Conservation (phyloP, 257 asterid genomes). For the Ligustrum vulgare region DNA sequence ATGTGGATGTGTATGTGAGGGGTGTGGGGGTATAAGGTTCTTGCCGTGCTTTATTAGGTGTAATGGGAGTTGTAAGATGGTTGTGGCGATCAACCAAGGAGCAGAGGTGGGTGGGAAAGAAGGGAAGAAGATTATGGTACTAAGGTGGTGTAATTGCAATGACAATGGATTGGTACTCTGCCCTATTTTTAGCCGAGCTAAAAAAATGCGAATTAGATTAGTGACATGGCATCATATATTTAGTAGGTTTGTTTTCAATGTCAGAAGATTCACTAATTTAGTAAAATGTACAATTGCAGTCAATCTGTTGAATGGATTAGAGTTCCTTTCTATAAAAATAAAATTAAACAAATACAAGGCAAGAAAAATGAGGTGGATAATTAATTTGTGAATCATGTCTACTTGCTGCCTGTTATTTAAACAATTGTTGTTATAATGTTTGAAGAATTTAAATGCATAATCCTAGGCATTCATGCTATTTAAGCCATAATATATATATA, state of each 20-base stretch:
- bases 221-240: background rate
- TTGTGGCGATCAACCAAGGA: constrained; percentile 26
- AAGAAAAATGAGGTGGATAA: background rate
- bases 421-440: too few relatives aligned
- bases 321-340: too few relatives aligned
- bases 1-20: constrained; percentile 76
- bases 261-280: background rate
- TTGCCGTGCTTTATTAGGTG: constrained; percentile 73
- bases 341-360: background rate
- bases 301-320: background rate
- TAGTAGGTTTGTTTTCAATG: constrained; percentile 26
- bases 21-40: constrained; percentile 76
- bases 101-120: constrained; percentile 18
- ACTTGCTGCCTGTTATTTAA: background rate
- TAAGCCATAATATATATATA: too few relatives aligned
- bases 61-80: constrained; percentile 74
- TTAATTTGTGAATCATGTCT: background rate
- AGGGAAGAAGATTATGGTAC: constrained; percentile 35
- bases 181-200: constrained; percentile 56
- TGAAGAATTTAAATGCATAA: too few relatives aligned
- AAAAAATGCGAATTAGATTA: background rate
- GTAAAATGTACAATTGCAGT: background rate
- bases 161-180: constrained; percentile 82
- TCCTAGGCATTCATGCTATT: too few relatives aligned
- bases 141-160: constrained; percentile 65